These are phyloP conservation scores for Xerocomellus intermedius DNA, from an alignment of 768 basidiomycete species.

Conservation along the genomic window DNA sequence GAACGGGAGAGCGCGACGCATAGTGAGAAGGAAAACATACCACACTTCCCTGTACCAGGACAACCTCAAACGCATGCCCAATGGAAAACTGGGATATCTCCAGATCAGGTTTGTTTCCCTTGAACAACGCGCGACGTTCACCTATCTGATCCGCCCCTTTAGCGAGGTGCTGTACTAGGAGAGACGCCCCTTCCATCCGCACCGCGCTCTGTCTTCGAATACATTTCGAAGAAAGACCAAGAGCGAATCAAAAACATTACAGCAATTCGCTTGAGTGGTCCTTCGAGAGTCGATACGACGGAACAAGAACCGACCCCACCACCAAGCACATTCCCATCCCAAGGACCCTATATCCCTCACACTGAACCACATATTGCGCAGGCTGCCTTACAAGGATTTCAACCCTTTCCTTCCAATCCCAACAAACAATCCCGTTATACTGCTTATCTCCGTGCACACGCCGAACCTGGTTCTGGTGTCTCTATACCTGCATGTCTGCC, in stretches of 20 bases:
- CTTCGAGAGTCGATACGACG: conserved; percentile 28
- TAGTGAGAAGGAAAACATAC: conserved; percentile 46
- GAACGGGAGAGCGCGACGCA: conserved; percentile 39
- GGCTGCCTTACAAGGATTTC: conserved; percentile 85
- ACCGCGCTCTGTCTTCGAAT: conserved; percentile 89
- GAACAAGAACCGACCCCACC: conserved; percentile 22
- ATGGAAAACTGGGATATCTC: conserved; percentile 62
- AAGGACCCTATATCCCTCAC: conserved; percentile 48
- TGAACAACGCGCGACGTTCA: background rate
- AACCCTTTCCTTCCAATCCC: conserved; percentile 78
- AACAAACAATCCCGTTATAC: conserved; percentile 83
- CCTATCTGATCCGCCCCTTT: conserved; percentile 8
- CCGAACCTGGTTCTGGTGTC: conserved; percentile 40
- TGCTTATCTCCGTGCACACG: conserved; percentile 76
- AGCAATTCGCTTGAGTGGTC: conserved; percentile 25
- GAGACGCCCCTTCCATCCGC: conserved; percentile 70
- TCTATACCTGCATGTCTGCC: conserved; percentile 53
- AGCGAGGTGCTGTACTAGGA: conserved; percentile 85
- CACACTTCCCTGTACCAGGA: conserved; percentile 19
- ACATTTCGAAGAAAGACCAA: conserved; percentile 86
- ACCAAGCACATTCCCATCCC: conserved; percentile 18
- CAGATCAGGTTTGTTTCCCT: conserved; percentile 60
- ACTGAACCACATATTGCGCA: conserved; percentile 78
- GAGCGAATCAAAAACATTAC: conserved; percentile 75
- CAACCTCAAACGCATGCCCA: conserved; percentile 39